phyloP scores from a whole-genome alignment of 169 alveolate genomes.

The Plasmodium gallinaceum region DNA sequence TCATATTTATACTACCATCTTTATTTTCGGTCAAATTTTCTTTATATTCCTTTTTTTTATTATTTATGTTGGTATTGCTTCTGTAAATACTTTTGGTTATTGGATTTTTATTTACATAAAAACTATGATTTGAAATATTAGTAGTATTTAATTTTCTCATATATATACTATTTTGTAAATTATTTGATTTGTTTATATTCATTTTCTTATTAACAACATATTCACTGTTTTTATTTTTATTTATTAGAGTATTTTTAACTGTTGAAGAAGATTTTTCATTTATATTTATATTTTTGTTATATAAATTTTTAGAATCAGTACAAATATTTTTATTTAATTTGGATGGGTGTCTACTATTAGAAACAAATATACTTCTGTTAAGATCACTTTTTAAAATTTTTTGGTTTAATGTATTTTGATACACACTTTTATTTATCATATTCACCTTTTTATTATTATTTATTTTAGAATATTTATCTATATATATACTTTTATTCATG shows the following conservation, averaged over 20 bases:
- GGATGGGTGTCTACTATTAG: constrained; percentile 1
- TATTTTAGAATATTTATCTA: constrained; percentile 17
- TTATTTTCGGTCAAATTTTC: background rate
- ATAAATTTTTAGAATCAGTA: constrained; percentile 19
- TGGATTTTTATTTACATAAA: background rate
- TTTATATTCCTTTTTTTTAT: background rate
- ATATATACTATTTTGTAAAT: constrained; percentile 45
- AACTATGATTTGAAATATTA: background rate
- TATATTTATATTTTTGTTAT: constrained; percentile 16
- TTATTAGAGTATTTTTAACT: constrained; percentile 7
- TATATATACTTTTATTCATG: background rate
- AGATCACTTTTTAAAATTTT: constrained; percentile 20
- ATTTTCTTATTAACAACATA: constrained; percentile 2
- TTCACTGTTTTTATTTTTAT: constrained; percentile 26
- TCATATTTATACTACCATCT: background rate
- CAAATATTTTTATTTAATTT: constrained; percentile 43
- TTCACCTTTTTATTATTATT: constrained; percentile 15
- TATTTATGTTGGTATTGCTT: constrained; percentile 28
- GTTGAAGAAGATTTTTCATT: constrained; percentile 1
- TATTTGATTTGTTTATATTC: constrained; percentile 8
- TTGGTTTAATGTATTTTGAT: background rate
- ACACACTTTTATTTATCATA: constrained; percentile 7
- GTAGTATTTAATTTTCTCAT: constrained; percentile 22
- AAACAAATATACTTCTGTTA: constrained; percentile 13
- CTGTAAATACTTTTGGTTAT: constrained; percentile 22